Conservation (phyloP, 2,329 filamentous ascomycete species). For the Sclerotinia nivalis region DNA sequence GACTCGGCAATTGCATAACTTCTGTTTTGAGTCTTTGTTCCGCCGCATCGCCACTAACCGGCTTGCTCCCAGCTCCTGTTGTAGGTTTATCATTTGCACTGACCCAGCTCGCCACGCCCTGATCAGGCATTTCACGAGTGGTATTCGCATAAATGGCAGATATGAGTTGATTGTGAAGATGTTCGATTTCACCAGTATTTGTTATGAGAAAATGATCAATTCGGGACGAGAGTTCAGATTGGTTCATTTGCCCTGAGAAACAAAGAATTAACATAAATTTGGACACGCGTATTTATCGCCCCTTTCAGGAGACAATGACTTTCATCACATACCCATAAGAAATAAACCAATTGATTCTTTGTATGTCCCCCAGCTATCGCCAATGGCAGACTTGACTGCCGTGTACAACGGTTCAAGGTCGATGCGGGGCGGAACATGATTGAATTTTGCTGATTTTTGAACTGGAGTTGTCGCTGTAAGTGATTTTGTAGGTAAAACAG, state of each 20-base stretch:
- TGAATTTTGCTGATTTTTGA: conserved; percentile 54
- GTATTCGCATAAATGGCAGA: conserved; percentile 69
- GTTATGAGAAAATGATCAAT: conserved; percentile 62
- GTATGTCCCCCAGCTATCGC: conserved; percentile 63
- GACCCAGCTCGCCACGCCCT: conserved; percentile 68
- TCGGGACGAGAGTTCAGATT: conserved; percentile 58
- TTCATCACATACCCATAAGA: conserved; percentile 54
- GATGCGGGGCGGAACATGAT: conserved; percentile 65
- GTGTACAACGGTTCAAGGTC: conserved; percentile 67
- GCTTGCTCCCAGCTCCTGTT: conserved; percentile 58
- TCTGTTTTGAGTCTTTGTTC: conserved; percentile 67
- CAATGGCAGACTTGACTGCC: conserved; percentile 60
- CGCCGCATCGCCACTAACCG: conserved; percentile 63
- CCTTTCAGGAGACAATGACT: conserved; percentile 9
- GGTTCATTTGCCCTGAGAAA: conserved; percentile 59
- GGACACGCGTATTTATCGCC: background rate
- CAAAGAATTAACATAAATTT: conserved; percentile 39
- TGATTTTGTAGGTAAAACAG: conserved; percentile 59
- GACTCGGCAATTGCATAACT: conserved; percentile 68
- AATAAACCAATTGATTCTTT: conserved; percentile 65
- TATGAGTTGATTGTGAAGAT: conserved; percentile 68
- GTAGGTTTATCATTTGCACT: conserved; percentile 69
- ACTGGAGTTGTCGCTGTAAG: conserved; percentile 55
- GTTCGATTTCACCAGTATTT: conserved; percentile 54
- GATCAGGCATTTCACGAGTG: conserved; percentile 67